Base-by-base conservation (phyloP, 2,329 filamentous ascomycete species). In the Cladorrhinum sp. region DNA sequence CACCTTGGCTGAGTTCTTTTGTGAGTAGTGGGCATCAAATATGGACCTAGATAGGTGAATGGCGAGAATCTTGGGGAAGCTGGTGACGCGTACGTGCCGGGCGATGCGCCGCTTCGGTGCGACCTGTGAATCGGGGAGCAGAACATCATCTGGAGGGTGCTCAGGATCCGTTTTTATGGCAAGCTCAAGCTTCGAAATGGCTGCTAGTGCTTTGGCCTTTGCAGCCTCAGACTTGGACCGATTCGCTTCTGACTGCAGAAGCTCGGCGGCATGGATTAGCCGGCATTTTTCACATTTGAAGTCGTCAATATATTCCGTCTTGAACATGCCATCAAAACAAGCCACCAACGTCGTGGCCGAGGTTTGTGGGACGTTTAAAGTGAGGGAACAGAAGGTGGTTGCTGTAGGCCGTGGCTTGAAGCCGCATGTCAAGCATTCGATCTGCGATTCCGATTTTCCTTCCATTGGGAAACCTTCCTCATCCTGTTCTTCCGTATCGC, bases 281-380 rank as follows among this genome's bases (percentile, higher is more conserved):
- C 92, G 86, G 72, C 95, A 99, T 75, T 87, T 90, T 69, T 97
- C 95, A 77, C 95, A 99, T 68, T 91, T 93, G 80, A 96, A 99
- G 73, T 96, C 95, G 65, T 98, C 94, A 66, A 99, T 97, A 72
- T 92, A 89, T 74, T 99, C 95, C 0, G 91, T 92, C 76, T 96
- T 96, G 67, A 99, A 88, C 75, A 97, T 88, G 46, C 90, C 90
- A 70, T 99, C 95, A 69, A 99, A 95, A 74, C 95, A 99, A 8
- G 87, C 82, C 71, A 89, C 92, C 16, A 99, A 81, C 0, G 91
- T 89, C 0, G 93, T 93, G 1, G 91, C 89, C 55, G 82, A 86
- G 64, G 88, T 85, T 72, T 95, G 91, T 0, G 95, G 95, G 2
- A 99, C 95, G 69, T 92, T 92, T 57, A 99, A 79, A 1, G 94